Base-by-base conservation (phyloP, 768 basidiomycete genomes). In the Pulveroboletus sp. region DNA sequence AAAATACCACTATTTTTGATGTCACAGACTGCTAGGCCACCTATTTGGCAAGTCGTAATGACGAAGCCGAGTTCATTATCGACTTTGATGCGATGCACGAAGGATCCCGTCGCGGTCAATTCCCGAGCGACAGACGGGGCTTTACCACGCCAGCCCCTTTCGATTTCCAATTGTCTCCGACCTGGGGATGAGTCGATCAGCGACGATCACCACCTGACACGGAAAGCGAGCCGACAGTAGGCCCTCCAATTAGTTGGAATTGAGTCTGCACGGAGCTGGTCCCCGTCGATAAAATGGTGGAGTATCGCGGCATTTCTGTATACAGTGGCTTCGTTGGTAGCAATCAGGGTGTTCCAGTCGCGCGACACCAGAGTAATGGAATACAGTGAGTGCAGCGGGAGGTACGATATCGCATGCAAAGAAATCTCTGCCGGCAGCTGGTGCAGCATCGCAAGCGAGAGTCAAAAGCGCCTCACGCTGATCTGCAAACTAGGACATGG, bases 51-150 rank as follows among this genome's bases (percentile, higher is more conserved):
- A 0, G 86, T 88, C 4, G 77, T 76, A 37, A 90, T 77, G 43
- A 84, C 69, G 21, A 84, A 72, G 4, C 80, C 78, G 9, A 71
- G 73, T 30, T 72, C 65, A 57, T 86, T 80, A 49, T 92, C 89
- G 18, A 86, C 76, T 67, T 91, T 91, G 69, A 90, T 81, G 7
- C 86, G 80, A 65, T 90, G 86, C 0, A 86, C 80, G 5, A 62
- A 57, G 24, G 56, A 54, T 18, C 75, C 71, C 6, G 71, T 57
- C 8, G 62, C 49, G 1, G 60, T 54, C 33, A 77, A 64, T n/a
- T 67, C 51, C 18, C 64, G 73, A 13, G 69, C 58, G 4, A 55
- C 54, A 10, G 78, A 78, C 3, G 73, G 70, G 0, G 71, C 77
- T 33, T 69, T 67, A 7, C 81, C 86, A 2, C 67, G 55, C 86